A percentile compares a stretch with the other conserved stretches of the same genome.
phyloP scores from a whole-genome alignment of 805 yeast genomes.

The Sugiyamaella lignohabitans region DNA sequence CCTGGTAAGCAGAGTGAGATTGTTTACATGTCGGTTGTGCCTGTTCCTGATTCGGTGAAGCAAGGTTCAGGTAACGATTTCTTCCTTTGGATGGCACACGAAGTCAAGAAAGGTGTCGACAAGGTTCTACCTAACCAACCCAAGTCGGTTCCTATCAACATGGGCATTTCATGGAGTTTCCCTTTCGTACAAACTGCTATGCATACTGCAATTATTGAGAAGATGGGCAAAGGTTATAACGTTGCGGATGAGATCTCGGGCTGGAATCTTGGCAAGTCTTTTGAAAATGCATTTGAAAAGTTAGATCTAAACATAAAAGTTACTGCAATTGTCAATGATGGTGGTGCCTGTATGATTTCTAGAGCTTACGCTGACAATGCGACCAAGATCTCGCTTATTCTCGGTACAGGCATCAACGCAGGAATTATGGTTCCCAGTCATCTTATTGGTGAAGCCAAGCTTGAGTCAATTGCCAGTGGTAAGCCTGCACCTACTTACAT shows the following conservation, averaged over 20 bases:
- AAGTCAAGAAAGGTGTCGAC: slow-evolving; percentile 17
- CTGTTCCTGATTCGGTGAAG: slow-evolving; percentile 23
- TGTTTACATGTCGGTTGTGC: slow-evolving; percentile 8
- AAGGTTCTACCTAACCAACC: background rate
- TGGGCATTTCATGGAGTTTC: slow-evolving; percentile 33
- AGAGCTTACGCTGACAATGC: slow-evolving; percentile 51
- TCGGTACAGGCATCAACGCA: slow-evolving; percentile 91
- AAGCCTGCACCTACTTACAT: slow-evolving; percentile 29
- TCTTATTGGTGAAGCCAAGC: slow-evolving; percentile 56
- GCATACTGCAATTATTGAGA: slow-evolving; percentile 22
- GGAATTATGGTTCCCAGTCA: slow-evolving; percentile 60
- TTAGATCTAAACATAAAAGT: slow-evolving; percentile 49
- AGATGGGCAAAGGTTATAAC: slow-evolving; percentile 65
- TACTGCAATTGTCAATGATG: slow-evolving; percentile 82
- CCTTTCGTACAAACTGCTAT: slow-evolving; percentile 26
- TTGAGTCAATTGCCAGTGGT: slow-evolving; percentile 24
- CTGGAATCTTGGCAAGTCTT: slow-evolving; percentile 62
- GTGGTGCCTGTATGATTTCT: slow-evolving; percentile 78
- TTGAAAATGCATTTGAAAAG: slow-evolving; percentile 56
- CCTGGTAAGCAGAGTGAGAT: slow-evolving; percentile 20
- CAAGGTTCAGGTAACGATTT: slow-evolving; percentile 27
- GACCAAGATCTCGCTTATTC: slow-evolving; percentile 75
- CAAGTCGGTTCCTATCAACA: slow-evolving; percentile 4
- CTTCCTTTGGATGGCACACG: slow-evolving; percentile 29
- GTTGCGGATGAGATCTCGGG: slow-evolving; percentile 64